Percentiles rank a stretch among this genome's conserved stretches.
These are phyloP conservation scores for Phyllosticta capitalensis DNA, from an alignment of 2,329 filamentous ascomycete genomes.

Conservation along the genomic window DNA sequence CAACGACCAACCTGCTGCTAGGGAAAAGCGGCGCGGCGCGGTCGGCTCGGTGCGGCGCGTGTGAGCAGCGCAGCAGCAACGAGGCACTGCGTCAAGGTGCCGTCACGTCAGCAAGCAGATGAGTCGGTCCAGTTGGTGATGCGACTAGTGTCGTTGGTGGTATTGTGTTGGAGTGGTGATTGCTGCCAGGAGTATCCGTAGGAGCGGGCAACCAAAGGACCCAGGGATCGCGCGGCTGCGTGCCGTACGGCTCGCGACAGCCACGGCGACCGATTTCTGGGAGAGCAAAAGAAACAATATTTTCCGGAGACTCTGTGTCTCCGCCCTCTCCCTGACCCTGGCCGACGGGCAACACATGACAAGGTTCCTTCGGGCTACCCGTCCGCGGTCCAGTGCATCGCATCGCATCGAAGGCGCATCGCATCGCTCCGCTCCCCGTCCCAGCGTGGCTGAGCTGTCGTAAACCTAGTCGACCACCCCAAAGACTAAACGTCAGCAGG, in stretches of 20 bases:
- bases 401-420: background rate
- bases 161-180: no score
- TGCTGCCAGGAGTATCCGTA: no score
- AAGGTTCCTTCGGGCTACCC: no score
- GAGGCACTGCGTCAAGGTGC: no score
- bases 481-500: background rate
- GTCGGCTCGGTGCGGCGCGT: background rate
- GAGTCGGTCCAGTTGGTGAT: background rate
- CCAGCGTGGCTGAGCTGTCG: background rate
- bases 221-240: background rate
- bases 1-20: no score
- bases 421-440: background rate
- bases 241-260: no score
- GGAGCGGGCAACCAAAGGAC: background rate
- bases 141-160: background rate
- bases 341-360: no score
- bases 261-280: no score
- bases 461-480: background rate
- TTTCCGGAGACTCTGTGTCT: no score
- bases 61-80: background rate
- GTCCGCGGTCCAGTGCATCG: background rate
- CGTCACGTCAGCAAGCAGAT: no score
- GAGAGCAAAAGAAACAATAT: background rate
- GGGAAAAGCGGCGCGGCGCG: background rate
- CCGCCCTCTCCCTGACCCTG: no score